Conservation (phyloP, 164 flowering plant genomes). For the Aristolochia californica region DNA sequence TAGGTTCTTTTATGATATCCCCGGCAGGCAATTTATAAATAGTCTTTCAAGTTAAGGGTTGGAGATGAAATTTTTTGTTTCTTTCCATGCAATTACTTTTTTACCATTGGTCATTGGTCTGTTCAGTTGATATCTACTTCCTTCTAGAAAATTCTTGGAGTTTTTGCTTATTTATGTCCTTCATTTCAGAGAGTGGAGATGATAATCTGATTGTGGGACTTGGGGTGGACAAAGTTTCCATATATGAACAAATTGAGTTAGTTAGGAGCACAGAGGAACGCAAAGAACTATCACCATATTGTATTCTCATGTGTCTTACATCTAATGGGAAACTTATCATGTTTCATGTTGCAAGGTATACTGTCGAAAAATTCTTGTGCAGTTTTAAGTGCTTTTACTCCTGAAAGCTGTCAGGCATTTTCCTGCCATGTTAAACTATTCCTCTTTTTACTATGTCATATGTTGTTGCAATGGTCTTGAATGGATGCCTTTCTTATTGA, state of each 20-base stretch:
- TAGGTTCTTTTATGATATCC: too few relatives aligned
- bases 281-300: slow-evolving; percentile 61
- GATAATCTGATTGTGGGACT: slow-evolving; percentile 80
- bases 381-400: not conserved
- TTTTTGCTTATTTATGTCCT: too few relatives aligned
- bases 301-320: slow-evolving; percentile 67
- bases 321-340: slow-evolving; percentile 70
- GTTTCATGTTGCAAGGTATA: slow-evolving; percentile 73
- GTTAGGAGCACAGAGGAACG: slow-evolving; percentile 41
- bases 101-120: not conserved
- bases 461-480: not conserved
- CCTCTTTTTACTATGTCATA: too few relatives aligned
- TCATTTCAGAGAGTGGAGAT: slow-evolving; percentile 60
- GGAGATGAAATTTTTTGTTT: not conserved
- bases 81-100: not conserved
- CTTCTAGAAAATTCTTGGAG: not conserved
- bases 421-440: too few relatives aligned
- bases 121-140: not conserved
- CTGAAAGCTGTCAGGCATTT: too few relatives aligned
- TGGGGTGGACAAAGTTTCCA: slow-evolving; percentile 47
- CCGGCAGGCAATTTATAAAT: not conserved
- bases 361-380: not conserved
- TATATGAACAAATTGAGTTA: slow-evolving; percentile 40
- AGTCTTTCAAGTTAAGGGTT: not conserved
- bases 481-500: slow-evolving; percentile 7